Conservation (phyloP, 2,329 filamentous ascomycete genomes). For the Penicillium sp. region DNA sequence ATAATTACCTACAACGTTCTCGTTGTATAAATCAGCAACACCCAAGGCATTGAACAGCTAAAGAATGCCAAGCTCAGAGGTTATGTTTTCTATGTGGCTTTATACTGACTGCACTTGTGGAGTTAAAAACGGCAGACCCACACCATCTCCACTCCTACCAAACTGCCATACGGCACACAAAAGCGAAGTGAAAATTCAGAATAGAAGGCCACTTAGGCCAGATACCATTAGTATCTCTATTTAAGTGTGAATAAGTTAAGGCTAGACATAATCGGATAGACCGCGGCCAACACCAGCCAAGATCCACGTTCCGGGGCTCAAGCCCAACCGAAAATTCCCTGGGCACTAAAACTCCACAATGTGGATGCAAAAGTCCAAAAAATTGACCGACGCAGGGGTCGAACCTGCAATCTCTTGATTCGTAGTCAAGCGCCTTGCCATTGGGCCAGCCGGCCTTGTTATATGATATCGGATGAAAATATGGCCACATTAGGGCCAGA, state of each 20-base stretch:
- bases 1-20: rapidly evolving
- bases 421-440: constrained; percentile 55
- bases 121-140: background rate
- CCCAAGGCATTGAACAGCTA: too few species aligned
- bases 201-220: background rate
- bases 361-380: constrained; percentile 14
- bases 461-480: background rate
- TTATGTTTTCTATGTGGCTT: background rate
- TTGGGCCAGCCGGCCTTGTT: constrained; percentile 43
- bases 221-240: background rate
- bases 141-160: background rate
- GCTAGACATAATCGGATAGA: background rate
- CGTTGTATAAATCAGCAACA: too few species aligned
- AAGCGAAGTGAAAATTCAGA: background rate
- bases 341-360: background rate
- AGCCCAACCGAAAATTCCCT: background rate
- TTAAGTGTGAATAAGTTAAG: background rate
- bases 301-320: background rate
- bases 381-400: constrained; percentile 42
- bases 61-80: background rate
- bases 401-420: constrained; percentile 55
- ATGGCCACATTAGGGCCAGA: background rate
- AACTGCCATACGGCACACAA: background rate
- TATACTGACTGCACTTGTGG: background rate
- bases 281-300: background rate